Percentiles rank a stretch among this genome's conserved stretches.
phyloP scores from a whole-genome alignment of 768 basidiomycete species.

The Lactarius evosmus region DNA sequence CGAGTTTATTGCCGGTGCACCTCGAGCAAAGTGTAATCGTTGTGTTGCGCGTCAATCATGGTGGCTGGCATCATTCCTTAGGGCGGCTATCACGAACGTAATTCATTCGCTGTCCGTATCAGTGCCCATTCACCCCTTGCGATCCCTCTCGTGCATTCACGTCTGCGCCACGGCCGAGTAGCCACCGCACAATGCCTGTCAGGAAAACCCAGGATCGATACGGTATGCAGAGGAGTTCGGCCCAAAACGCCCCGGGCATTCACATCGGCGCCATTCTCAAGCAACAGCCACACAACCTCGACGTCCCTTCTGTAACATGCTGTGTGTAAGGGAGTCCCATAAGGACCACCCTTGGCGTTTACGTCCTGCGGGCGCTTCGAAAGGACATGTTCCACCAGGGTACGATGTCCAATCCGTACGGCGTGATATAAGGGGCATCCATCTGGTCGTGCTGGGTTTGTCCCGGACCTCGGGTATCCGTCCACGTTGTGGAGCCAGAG shows the following conservation, averaged over 20 bases:
- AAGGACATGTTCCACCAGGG: not conserved
- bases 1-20: too few relatives aligned
- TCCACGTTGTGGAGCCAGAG: not conserved
- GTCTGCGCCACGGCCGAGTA: not conserved
- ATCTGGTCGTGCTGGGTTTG: not conserved
- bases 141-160: too few relatives aligned
- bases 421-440: not conserved
- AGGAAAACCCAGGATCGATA: accelerated
- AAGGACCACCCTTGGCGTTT: not conserved
- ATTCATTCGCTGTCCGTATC: too few relatives aligned
- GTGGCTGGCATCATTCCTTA: too few relatives aligned
- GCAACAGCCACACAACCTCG: not conserved
- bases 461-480: not conserved
- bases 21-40: too few relatives aligned
- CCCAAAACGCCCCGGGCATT: not conserved
- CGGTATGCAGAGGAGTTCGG: not conserved
- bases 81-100: too few relatives aligned
- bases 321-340: not conserved
- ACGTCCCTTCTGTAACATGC: not conserved
- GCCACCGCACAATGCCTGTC: not conserved
- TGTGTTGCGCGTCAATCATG: too few relatives aligned
- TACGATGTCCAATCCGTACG: not conserved
- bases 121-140: too few relatives aligned
- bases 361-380: not conserved
- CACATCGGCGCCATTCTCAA: not conserved